Conservation (phyloP, 2,329 filamentous ascomycete genomes). For the Ophiostoma piceae region DNA sequence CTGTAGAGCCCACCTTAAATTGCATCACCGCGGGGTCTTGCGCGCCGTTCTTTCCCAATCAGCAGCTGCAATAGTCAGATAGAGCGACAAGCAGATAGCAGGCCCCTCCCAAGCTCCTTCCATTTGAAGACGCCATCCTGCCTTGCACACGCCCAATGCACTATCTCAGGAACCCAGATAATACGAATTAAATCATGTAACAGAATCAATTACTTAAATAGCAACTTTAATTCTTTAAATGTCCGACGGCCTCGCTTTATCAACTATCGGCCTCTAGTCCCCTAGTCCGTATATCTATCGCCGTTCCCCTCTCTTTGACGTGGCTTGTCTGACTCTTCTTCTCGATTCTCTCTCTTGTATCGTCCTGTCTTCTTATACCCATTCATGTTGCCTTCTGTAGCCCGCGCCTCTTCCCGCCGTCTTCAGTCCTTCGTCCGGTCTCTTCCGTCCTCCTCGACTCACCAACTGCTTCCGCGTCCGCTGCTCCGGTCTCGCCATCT, state of each 20-base stretch:
- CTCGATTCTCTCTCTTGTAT: background rate
- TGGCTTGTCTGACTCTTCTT: background rate
- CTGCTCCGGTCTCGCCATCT: background rate
- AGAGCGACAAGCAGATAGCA: background rate
- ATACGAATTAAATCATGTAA: background rate
- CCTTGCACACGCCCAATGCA: background rate
- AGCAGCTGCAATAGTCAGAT: background rate
- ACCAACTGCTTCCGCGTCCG: background rate
- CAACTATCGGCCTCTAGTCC: background rate
- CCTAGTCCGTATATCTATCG: constrained; percentile 12
- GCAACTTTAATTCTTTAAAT: background rate
- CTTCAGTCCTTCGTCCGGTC: constrained; percentile 11
- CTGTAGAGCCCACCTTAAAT: constrained; percentile 11
- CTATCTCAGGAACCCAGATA: background rate
- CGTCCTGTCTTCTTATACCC: background rate
- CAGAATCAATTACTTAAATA: background rate
- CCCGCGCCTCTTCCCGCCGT: constrained; percentile 12
- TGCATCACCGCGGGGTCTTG: constrained; percentile 24
- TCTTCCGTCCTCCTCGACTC: background rate
- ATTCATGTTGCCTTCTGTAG: constrained; percentile 23
- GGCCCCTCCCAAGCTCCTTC: background rate
- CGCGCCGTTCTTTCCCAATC: background rate
- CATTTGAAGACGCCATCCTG: background rate
- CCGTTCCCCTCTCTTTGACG: constrained; percentile 5
- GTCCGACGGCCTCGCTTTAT: background rate